phyloP scores from a whole-genome alignment of 2,329 filamentous ascomycete species.

The Claviceps capensis region DNA sequence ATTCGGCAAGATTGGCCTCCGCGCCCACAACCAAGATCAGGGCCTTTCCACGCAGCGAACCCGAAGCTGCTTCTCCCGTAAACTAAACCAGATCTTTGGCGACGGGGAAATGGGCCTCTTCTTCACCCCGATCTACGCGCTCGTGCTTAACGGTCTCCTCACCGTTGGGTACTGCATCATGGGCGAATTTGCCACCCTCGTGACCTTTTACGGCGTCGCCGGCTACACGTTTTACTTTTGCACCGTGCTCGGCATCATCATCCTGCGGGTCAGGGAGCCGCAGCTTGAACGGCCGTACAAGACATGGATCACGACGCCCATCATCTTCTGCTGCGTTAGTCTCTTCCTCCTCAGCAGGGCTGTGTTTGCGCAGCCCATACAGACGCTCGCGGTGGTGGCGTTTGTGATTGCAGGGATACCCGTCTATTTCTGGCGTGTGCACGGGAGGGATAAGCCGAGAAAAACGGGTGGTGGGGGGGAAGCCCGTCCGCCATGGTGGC shows the following conservation, averaged over 20 bases:
- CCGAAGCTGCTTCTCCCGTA: conserved; percentile 43
- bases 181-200: conserved; percentile 79
- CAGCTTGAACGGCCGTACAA: conserved; percentile 79
- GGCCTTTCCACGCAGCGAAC: conserved; percentile 30
- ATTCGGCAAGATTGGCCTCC: conserved; percentile 71
- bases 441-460: conserved; percentile 41
- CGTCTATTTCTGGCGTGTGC: conserved; percentile 79
- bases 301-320: conserved; percentile 93
- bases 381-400: conserved; percentile 73
- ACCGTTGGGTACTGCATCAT: conserved; percentile 68
- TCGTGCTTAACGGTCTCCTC: conserved; percentile 64
- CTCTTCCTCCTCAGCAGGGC: conserved; percentile 80
- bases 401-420: conserved; percentile 78
- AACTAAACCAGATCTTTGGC: conserved; percentile 49
- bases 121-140: conserved; percentile 87
- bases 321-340: conserved; percentile 97
- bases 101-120: conserved; percentile 72
- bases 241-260: conserved; percentile 83
- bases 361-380: conserved; percentile 78
- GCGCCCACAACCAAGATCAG: conserved; percentile 22
- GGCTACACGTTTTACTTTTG: conserved; percentile 97
- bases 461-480: conserved; percentile 26
- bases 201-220: conserved; percentile 95
- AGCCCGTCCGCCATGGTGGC: conserved; percentile 35
- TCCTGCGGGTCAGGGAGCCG: conserved; percentile 78